These are phyloP conservation scores for Isoetes taiwanensis DNA, from an alignment of 75 land plant species.

Conservation along the genomic window DNA sequence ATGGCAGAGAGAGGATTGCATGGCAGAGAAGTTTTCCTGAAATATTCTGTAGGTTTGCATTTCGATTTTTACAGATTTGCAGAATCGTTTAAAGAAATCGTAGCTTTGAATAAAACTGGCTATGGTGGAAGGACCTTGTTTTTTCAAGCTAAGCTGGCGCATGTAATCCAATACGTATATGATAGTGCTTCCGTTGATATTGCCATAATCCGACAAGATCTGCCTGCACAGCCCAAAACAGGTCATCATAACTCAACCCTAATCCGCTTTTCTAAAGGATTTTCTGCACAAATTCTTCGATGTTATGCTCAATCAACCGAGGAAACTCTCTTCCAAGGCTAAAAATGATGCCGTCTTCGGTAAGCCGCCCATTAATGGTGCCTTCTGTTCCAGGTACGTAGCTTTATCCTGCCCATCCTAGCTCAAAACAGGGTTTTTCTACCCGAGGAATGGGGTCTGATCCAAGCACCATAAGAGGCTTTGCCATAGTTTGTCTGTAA, in stretches of 20 bases:
- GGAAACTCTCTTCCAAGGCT: conserved; percentile 85
- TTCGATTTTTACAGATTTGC: too few species aligned
- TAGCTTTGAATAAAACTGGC: too few species aligned
- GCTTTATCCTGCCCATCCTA: conserved; percentile 60
- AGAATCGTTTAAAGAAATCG: too few species aligned
- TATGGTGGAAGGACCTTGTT: too few species aligned
- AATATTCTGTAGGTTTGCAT: too few species aligned
- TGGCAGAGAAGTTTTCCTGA: too few species aligned
- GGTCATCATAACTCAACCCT: conserved; percentile 41
- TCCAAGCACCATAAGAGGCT: conserved; percentile 68
- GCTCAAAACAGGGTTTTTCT: conserved; percentile 68
- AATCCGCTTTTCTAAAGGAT: conserved; percentile 25
- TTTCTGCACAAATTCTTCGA: conserved; percentile 51
- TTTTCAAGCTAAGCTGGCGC: conserved; percentile 45
- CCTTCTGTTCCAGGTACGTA: conserved; percentile 66
- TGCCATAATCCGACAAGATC: conserved; percentile 83
- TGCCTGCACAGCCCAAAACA: conserved; percentile 98
- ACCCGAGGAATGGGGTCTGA: conserved; percentile 35
- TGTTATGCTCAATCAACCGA: conserved; percentile 68
- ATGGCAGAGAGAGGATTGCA: too few species aligned
- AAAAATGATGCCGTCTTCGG: conserved; percentile 87
- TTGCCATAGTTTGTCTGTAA: too few species aligned
- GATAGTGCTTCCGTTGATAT: conserved; percentile 91
- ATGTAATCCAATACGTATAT: conserved; percentile 92
- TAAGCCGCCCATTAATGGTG: conserved; percentile 63